A percentile compares a stretch with the other conserved stretches of the same genome.
Conservation (phyloP, 805 yeast species). For the Wickerhamomyces bisporus region DNA sequence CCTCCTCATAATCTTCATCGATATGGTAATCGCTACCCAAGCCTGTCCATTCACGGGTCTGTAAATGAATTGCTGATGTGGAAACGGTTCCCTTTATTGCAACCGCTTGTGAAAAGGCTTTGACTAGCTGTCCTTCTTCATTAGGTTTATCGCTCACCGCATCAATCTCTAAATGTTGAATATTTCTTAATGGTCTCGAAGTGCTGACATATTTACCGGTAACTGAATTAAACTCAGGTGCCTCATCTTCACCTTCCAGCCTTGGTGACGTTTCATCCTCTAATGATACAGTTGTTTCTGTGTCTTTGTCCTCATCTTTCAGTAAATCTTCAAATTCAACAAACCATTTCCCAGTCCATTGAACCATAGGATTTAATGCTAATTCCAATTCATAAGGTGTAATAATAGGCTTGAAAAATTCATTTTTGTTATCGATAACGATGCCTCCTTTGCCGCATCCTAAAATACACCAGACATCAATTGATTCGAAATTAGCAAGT, state of each 20-base stretch:
- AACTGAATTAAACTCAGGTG: constrained; percentile 84
- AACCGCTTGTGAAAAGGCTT: constrained; percentile 52
- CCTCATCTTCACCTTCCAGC: constrained; percentile 38
- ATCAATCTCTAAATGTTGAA: constrained; percentile 61
- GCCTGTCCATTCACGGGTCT: constrained; percentile 79
- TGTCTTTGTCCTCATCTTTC: constrained; percentile 30
- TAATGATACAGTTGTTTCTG: constrained; percentile 5
- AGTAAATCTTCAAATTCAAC: constrained; percentile 64
- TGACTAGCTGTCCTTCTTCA: constrained; percentile 41
- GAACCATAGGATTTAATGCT: constrained; percentile 69
- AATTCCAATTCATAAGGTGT: constrained; percentile 88
- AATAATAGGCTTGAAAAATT: constrained; percentile 83
- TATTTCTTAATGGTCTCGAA: constrained; percentile 70
- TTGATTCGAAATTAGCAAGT: constrained; percentile 89
- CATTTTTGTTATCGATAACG: constrained; percentile 70
- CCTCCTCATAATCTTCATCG: constrained; percentile 34
- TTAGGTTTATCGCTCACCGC: constrained; percentile 24
- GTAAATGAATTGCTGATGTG: constrained; percentile 77
- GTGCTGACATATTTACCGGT: constrained; percentile 70
- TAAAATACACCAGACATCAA: constrained; percentile 89
- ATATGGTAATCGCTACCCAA: constrained; percentile 74
- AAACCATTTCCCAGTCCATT: constrained; percentile 95
- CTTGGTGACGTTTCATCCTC: constrained; percentile 11
- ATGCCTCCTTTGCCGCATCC: constrained; percentile 96
- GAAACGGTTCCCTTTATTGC: constrained; percentile 76